These are phyloP conservation scores for Pluteus cervinus DNA, from an alignment of 768 basidiomycete species.

Conservation along the genomic window DNA sequence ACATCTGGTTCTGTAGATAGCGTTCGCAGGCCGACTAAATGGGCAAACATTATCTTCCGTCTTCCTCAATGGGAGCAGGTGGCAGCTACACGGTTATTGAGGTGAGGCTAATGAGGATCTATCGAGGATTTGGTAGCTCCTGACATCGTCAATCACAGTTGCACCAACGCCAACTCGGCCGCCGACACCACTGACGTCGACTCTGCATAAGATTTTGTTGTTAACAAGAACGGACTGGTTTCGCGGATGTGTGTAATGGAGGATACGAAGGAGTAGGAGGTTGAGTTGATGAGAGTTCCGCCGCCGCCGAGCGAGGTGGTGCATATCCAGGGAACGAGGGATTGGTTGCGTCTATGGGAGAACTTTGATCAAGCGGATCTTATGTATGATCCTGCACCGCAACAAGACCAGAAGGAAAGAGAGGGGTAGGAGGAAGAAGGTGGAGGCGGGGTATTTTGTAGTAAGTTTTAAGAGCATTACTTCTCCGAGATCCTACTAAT, in stretches of 20 bases:
- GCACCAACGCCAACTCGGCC: not conserved
- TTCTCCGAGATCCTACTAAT: too few species aligned
- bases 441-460: too few species aligned
- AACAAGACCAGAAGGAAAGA: too few species aligned
- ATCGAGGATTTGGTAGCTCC: conserved; percentile 6
- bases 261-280: conserved; percentile 15
- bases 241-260: conserved; percentile 15
- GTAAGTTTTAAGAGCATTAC: too few species aligned
- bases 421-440: too few species aligned
- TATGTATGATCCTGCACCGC: too few species aligned
- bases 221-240: conserved; percentile 36
- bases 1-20: conserved; percentile 20
- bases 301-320: conserved; percentile 30
- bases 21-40: too few species aligned
- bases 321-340: conserved; percentile 21
- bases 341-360: conserved; percentile 34
- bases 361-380: too few species aligned
- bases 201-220: conserved; percentile 57
- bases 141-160: too few species aligned
- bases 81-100: conserved; percentile 50
- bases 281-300: conserved; percentile 32
- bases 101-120: conserved; percentile 27
- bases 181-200: conserved; percentile 6
- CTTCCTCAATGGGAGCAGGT: conserved; percentile 36
- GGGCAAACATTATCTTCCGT: too few species aligned